Evolutionary conservation across 2,329 filamentous ascomycete genomes (phyloP), one percentile per base, ranked within the genome.

Genomic region (Colletotrichum scovillei): DNA sequence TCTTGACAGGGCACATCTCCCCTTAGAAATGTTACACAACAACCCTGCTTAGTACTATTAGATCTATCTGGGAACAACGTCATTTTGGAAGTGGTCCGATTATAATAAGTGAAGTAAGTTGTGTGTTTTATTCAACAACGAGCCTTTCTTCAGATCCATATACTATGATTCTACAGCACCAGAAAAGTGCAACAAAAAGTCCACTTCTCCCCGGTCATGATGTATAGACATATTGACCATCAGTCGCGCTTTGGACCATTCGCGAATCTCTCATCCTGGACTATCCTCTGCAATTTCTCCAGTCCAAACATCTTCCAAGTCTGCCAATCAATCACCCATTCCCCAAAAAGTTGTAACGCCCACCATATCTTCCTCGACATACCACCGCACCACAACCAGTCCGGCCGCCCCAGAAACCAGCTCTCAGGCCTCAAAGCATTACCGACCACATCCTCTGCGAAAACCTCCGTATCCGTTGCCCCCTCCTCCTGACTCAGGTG

Each of bases 401-500:
- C 78, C 1, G 80, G 79, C 14, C 80, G 73, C 0, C 77, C 76
- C 0, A 80, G 79, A 32, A 81, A 52, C 76, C 77, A 71, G 0
- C 80, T 78, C 0, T 79, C 77, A 0, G 81, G 63, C 66, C 77
- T 81, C 0, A 32, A 3, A 2, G 30, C 8, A 32, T 32, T 32
- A 2, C 8, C 67, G 7, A 87, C 87, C 4, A 89, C 70, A 63
- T 80, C 80, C 32, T 74, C 65, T 0, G 87, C 86, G 74, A 86
- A 89, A 0, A 62, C 77, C n/a, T 81, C 78, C 0, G 86, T 87
- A n/a, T 81, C 80, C 77, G 87, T 81, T 0, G 86, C 86, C 0
- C 80, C 77, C 26, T 82, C 83, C 4, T 80, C 85, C 82, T 89
- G 87, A 74, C 84, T 87, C 64, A 86, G 89, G 0, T 79, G 81